Percentiles rank a stretch among this genome's conserved stretches.
These are phyloP conservation scores for Dillenia turbinata DNA, from an alignment of 164 flowering plant genomes.

Conservation along the genomic window DNA sequence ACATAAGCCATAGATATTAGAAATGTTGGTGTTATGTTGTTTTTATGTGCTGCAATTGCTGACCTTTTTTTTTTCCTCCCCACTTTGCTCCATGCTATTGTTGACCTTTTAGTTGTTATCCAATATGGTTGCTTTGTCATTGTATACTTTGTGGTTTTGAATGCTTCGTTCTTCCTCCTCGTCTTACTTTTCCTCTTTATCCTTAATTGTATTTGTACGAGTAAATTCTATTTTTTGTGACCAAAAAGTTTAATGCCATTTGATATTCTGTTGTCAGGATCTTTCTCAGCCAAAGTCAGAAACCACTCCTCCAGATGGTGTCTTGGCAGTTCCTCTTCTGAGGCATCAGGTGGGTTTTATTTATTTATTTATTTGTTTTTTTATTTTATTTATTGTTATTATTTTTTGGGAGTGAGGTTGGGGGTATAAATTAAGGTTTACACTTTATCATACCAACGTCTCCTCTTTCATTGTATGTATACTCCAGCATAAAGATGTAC, in stretches of 20 bases:
- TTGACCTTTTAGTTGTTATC: too few relatives aligned
- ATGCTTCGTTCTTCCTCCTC: too few relatives aligned
- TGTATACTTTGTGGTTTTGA: too few relatives aligned
- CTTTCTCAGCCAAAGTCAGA: conserved; percentile 79
- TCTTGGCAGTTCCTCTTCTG: conserved; percentile 68
- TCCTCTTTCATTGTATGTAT: background rate
- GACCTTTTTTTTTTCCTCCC: too few relatives aligned
- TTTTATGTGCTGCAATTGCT: too few relatives aligned
- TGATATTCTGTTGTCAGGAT: conserved; percentile 42
- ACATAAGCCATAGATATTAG: too few relatives aligned
- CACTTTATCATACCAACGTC: background rate
- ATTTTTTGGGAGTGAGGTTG: background rate
- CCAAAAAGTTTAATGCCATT: background rate
- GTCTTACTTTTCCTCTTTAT: background rate
- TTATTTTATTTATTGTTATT: conserved; percentile 2
- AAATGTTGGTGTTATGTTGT: too few relatives aligned
- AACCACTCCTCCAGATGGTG: conserved; percentile 74
- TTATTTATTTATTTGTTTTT: background rate
- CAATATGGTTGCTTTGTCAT: too few relatives aligned
- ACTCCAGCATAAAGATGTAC: background rate
- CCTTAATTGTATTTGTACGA: background rate
- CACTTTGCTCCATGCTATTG: too few relatives aligned
- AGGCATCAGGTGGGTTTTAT: conserved; percentile 69
- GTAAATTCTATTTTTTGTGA: background rate
- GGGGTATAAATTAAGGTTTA: background rate